Evolutionary conservation across 768 basidiomycete genomes (phyloP), one percentile per base, ranked within the genome.

Genomic region (Agaricus subrufescens): DNA sequence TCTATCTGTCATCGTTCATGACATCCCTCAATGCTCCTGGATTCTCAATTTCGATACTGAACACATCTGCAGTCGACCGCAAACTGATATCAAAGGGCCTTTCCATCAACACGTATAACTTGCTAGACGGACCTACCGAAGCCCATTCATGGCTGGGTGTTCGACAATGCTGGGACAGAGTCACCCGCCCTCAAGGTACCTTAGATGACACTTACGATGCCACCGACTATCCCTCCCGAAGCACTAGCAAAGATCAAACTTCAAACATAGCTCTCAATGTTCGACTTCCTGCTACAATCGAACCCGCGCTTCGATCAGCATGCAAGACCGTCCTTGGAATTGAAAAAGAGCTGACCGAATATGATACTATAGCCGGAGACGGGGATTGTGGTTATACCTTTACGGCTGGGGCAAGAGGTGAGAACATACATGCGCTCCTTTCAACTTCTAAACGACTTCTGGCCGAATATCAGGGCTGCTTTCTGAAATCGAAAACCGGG

Each of bases 321-420:
- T 77, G 77, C 57, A 26, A 68, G 47, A 63, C 67, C 1, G 73
- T 85, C 27, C 71, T 85, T 15, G 61, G 58, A 3, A 74, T 75
- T 6, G 78, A 82, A 59, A 66, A 69, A 3, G 79, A 82, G 11
- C 69, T 87, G 61, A 86, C 85, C 3, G 67, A 72, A 34, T 83
- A 75, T 62, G 86, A 86, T 64, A 83, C 81, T 8, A 69, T 85
- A 27, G 73, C 80, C 7, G 84, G 85, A 27, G 84, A 86, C 65
- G 85, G 84, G 5, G 83, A 86, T 63, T 84, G 83, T 46, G 83
- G 85, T 8, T 69, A 78, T 39, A 85, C 83, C 6, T 81, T 85
- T 57, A 72, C 78, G 8, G 69, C 75, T 3, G 84, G 84, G 9
- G 74, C 75, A 6, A 66, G 57, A 67, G 72, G 69, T 72, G 49